phyloP scores from a whole-genome alignment of 1,139 yeast species.

The Suhomyces panamericanus region DNA sequence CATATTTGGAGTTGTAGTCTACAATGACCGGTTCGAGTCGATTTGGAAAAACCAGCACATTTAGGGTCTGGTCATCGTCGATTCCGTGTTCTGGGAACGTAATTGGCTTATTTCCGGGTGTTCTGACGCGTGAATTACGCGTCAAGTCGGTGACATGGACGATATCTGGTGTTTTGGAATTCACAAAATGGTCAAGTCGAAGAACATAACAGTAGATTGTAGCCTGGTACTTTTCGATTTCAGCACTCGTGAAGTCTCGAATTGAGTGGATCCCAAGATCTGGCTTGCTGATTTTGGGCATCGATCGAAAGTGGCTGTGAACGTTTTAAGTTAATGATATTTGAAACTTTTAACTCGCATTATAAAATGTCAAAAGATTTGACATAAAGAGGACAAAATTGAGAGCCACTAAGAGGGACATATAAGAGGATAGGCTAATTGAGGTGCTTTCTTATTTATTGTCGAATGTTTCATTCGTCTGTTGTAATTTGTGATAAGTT shows the following conservation, averaged over 20 bases:
- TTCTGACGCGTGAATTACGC: constrained; percentile 1
- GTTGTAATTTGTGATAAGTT: too few species aligned
- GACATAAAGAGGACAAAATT: too few species aligned
- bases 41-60: constrained; percentile 6
- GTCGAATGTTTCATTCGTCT: too few species aligned
- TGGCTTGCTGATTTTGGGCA: neutral
- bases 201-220: constrained; percentile 9
- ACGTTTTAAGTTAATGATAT: too few species aligned
- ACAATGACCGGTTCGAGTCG: neutral
- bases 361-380: too few species aligned
- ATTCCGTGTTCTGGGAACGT: neutral
- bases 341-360: too few species aligned
- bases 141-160: constrained; percentile 14
- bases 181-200: constrained; percentile 8
- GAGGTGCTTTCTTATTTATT: too few species aligned
- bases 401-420: too few species aligned
- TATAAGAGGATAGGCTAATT: too few species aligned
- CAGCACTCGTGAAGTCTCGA: neutral
- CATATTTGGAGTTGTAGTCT: neutral
- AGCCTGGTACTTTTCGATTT: constrained; percentile 1
- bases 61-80: constrained; percentile 11
- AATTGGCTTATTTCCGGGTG: neutral
- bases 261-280: constrained; percentile 4
- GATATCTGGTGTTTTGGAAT: constrained; percentile 9
- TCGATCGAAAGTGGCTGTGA: too few species aligned